These are phyloP conservation scores for Vicia faba DNA, from an alignment of 306 rosid species.

Conservation along the genomic window DNA sequence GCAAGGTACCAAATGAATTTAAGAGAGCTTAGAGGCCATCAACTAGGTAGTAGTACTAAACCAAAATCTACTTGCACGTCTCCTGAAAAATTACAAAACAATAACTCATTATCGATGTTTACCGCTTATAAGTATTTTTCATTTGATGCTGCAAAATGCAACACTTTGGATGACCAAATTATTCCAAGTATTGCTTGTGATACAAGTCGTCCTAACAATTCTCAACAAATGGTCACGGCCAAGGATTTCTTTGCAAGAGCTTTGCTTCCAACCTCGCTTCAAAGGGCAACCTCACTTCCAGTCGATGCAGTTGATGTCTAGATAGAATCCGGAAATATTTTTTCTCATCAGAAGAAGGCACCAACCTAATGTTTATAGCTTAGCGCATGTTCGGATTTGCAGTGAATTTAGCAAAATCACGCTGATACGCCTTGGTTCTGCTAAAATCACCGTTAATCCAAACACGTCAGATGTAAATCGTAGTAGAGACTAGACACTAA, in stretches of 20 bases:
- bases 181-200: conserved; percentile 36
- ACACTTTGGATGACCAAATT: conserved; percentile 40
- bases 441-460: not conserved
- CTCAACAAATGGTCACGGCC: conserved; percentile 54
- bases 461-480: conserved; percentile 41
- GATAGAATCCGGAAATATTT: conserved; percentile 44
- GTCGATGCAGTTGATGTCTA: conserved; percentile 85
- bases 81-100: conserved; percentile 42
- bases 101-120: conserved; percentile 36
- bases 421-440: no score
- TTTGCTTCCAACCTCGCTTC: conserved; percentile 71
- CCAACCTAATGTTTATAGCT: conserved; percentile 2
- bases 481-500: conserved; percentile 39
- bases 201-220: conserved; percentile 42
- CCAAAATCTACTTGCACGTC: conserved; percentile 42
- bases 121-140: conserved; percentile 35
- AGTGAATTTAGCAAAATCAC: no score
- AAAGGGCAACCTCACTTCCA: conserved; percentile 94
- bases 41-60: conserved; percentile 52
- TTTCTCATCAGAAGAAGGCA: conserved; percentile 33
- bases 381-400: no score
- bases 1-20: conserved; percentile 92
- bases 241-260: conserved; percentile 64
- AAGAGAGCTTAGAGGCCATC: conserved; percentile 82
- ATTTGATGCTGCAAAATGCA: conserved; percentile 39